Percentiles rank a stretch among this genome's conserved stretches.
These are phyloP conservation scores for Fistulifera solaris DNA, from an alignment of 108 stramenopile species.

Conservation along the genomic window DNA sequence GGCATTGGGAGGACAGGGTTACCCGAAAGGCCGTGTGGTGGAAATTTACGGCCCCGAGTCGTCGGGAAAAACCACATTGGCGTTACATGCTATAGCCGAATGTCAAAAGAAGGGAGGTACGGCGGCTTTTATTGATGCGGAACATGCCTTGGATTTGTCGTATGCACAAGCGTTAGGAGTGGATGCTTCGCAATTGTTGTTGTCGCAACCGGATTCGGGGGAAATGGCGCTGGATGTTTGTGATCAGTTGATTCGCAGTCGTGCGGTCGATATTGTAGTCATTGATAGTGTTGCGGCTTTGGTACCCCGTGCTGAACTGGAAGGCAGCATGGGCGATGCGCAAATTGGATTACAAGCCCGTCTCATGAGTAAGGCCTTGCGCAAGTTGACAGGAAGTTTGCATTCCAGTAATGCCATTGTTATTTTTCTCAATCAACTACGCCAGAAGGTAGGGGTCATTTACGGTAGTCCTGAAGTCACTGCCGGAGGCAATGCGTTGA, in stretches of 20 bases:
- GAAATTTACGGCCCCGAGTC: constrained; percentile 97
- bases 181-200: constrained; percentile 74
- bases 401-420: constrained; percentile 78
- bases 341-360: constrained; percentile 91
- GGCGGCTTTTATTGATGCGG: constrained; percentile 95
- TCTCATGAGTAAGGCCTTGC: constrained; percentile 95
- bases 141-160: constrained; percentile 92
- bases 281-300: constrained; percentile 93
- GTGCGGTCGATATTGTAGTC: constrained; percentile 93
- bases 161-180: constrained; percentile 87
- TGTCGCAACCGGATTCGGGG: constrained; percentile 93
- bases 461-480: constrained; percentile 95
- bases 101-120: constrained; percentile 78
- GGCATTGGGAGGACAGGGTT: constrained; percentile 71
- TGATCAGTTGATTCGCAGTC: constrained; percentile 84
- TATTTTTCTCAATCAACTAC: constrained; percentile 92
- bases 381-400: constrained; percentile 88
- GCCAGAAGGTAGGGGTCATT: constrained; percentile 82
- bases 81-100: constrained; percentile 91
- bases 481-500: constrained; percentile 90
- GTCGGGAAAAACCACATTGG: constrained; percentile 93
- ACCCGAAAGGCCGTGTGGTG: constrained; percentile 78
- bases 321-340: constrained; percentile 86
- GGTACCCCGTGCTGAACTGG: constrained; percentile 93
- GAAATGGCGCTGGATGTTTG: constrained; percentile 98